Base-by-base conservation (phyloP, 2,329 filamentous ascomycete species). In the Ilyonectria sp. region DNA sequence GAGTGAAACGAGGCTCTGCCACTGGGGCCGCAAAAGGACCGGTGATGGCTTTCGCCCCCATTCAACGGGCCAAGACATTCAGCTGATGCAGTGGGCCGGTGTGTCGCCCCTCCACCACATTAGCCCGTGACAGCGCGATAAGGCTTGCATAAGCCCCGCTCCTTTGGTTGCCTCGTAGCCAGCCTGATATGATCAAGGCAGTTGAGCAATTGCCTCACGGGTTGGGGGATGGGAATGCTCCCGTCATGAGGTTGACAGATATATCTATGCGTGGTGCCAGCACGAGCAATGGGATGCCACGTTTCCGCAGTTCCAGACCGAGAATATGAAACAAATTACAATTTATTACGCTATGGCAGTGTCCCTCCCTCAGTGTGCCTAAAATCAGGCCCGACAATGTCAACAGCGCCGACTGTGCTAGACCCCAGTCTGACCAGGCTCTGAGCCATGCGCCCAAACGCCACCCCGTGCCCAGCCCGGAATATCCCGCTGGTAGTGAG, bases 381-480 rank as follows among this genome's bases (percentile, higher is more conserved):
- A n/a, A 1, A 1, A n/a, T n/a, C 8, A 43, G 15, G 15, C 17
- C 6, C 2, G 8, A 23, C 23, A n/a, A 8, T 19, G 15, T 17
- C 40, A 43, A 43, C 7, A 43, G 40, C 6, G 15, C 40, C n/a
- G 15, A n/a, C 5, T 19, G 40, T 43, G 40, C 40, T 8, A 6
- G 40, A 17, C 40, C 56, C 2, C 44, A 59, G 44, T 44, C 56
- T 59, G 56, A 50, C 33, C 26, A 59, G 56, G 56, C 56, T 59
- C 31, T 40, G 53, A 29, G 21, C 37, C n/a, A 40, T 31, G 35
- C 56, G 17, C 15, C 40, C n/a, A 17, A 43, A 40, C 37, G 11
- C 37, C 37, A 40, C 37, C 37, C 26, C 6, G 26, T 23, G 3
- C 13, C 19, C 1, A 31, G 26, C 31, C 8, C 13, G 11, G 26